Base-by-base conservation (phyloP, 257 asterid species). In the Echium plantagineum region DNA sequence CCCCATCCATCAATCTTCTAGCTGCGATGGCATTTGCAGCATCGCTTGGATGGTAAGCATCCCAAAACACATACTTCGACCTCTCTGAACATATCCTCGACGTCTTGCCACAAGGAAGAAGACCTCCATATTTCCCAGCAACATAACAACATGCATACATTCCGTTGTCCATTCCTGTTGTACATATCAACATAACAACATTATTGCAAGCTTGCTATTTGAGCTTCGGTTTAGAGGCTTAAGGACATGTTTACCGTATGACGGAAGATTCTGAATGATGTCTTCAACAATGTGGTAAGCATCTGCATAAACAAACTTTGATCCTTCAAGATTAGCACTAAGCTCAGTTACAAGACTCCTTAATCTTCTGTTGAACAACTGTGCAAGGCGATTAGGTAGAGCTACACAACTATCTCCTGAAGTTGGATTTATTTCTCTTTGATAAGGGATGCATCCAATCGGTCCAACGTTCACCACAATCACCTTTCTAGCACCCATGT, bases 31-130 rank as follows among this genome's bases (percentile, higher is more conserved):
- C 7, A 57, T 88, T 85, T 30, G 87, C 79, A 15, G 96, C 80
- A n/a, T 88, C 90, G 2, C 81, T 31, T 26, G 94, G 96, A 66
- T 88, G 96, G 21, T 54, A 85, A 56, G 94, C 76, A 76, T 88
- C 96, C 96, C 96, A 88, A 28, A 88, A 88, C 30, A 83, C 86
- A 63, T 74, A 81, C 31, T 83, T 88, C 31, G 88, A 78, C 63
- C 94, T 71, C 61, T 83, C 85, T 58, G 48, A 65, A 72, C 96
- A 88, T 0, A 83, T 67, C 64, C 63, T 78, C 1, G 94, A 85
- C 20, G 79, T 6, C 8, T 90, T 86, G 9, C 83, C 81, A 52
- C 96, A 88, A 46, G 94, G 96, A 20, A 87, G 65, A 24, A 85
- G 70, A 1, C 93, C 96, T 21, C 93, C 93, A 76, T 52, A 85